These are phyloP conservation scores for Amanita muscaria DNA, from an alignment of 768 basidiomycete genomes.

Conservation along the genomic window DNA sequence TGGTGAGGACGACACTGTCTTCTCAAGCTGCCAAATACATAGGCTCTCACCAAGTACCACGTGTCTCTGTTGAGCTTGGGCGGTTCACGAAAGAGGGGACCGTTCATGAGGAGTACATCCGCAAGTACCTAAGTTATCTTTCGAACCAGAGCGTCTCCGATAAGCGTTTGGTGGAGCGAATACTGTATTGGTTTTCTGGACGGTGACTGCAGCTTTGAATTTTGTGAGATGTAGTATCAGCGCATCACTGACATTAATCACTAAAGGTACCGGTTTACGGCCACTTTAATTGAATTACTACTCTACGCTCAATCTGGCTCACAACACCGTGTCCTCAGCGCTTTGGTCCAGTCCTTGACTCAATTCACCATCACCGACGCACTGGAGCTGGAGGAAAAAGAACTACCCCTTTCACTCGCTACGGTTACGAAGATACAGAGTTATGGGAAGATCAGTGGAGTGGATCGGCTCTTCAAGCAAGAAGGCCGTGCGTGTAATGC, in stretches of 20 bases:
- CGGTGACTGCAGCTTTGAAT: no score
- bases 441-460: not conserved
- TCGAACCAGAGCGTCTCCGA: not conserved
- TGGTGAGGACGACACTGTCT: not conserved
- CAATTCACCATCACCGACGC: conserved; percentile 3
- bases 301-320: no score
- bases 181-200: no score
- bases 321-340: not conserved
- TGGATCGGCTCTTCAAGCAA: not conserved
- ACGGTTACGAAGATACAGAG: no score
- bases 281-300: no score
- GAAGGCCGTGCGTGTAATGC: conserved; percentile 8
- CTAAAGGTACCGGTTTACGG: no score
- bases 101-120: not conserved
- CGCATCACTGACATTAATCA: no score
- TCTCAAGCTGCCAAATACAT: not conserved
- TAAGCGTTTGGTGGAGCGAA: not conserved
- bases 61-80: not conserved
- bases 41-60: no score
- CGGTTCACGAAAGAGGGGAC: not conserved
- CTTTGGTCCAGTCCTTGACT: not conserved
- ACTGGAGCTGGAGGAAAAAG: no score
- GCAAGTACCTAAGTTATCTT: not conserved
- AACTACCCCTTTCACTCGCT: no score
- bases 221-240: no score